Conservation (phyloP, 148 eudicot species). For the Euryodendron excelsum region DNA sequence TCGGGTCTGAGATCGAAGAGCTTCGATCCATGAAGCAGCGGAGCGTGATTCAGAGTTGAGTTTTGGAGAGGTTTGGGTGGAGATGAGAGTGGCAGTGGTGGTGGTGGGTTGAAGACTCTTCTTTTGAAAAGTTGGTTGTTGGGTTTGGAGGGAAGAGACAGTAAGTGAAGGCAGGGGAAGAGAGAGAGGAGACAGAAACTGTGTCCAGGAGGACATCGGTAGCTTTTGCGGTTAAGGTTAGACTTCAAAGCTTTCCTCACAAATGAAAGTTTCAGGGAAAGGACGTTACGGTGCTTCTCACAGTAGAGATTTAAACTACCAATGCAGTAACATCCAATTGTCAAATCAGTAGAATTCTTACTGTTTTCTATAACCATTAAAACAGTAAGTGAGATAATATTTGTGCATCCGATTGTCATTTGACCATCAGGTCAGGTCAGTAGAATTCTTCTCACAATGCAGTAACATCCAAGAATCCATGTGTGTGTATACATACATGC, state of each 20-base stretch:
- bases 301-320: no score
- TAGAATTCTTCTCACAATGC: no score
- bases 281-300: no score
- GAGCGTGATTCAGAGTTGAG: conserved; percentile 37
- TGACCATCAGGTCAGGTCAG: no score
- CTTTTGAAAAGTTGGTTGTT: background rate
- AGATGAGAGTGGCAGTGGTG: conserved; percentile 11
- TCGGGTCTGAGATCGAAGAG: conserved; percentile 60
- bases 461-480: no score
- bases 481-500: no score
- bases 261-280: no score
- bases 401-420: no score
- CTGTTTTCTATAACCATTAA: no score
- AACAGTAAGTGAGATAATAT: no score
- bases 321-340: no score
- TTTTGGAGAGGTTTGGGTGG: conserved; percentile 23
- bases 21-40: conserved; percentile 52
- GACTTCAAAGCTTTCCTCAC: background rate
- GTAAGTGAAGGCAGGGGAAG: conserved; percentile 8
- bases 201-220: conserved; percentile 14
- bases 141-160: conserved; percentile 19
- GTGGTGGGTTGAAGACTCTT: conserved; percentile 16
- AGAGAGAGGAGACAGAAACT: conserved; percentile 12
- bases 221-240: background rate
- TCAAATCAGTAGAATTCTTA: no score